These are phyloP conservation scores for Hanseniaspora guilliermondii DNA, from an alignment of 805 yeast genomes.

Conservation along the genomic window DNA sequence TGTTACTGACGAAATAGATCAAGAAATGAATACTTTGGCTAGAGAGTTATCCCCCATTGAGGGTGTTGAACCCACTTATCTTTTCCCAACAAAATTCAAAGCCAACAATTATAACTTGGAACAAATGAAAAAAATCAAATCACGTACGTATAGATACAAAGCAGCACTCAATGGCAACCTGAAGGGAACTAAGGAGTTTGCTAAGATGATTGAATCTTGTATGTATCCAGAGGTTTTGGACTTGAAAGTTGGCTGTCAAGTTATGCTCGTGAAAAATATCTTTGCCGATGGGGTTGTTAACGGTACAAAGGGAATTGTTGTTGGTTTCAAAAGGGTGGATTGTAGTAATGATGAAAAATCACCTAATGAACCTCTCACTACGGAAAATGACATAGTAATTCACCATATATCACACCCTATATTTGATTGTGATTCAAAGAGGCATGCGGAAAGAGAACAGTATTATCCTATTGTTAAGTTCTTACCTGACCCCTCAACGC, in stretches of 20 bases:
- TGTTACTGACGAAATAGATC: conserved; percentile 38
- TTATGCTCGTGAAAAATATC: conserved; percentile 62
- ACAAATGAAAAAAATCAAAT: conserved; percentile 37
- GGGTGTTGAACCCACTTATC: conserved; percentile 61
- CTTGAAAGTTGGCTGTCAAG: conserved; percentile 65
- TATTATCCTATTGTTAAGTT: conserved; percentile 68
- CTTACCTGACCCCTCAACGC: conserved; percentile 29
- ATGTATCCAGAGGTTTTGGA: conserved; percentile 42
- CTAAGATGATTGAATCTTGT: conserved; percentile 33
- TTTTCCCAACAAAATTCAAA: conserved; percentile 64
- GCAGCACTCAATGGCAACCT: conserved; percentile 46
- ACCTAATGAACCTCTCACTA: not conserved
- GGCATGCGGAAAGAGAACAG: too few relatives aligned
- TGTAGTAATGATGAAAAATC: not conserved
- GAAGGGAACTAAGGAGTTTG: conserved; percentile 23
- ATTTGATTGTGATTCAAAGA: too few relatives aligned
- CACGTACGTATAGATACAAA: conserved; percentile 32
- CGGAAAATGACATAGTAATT: not conserved
- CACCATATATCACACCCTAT: too few relatives aligned
- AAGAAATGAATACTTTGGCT: conserved; percentile 38
- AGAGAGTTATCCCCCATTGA: conserved; percentile 40
- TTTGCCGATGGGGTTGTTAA: conserved; percentile 60
- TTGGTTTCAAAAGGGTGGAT: conserved; percentile 32
- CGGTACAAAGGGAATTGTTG: conserved; percentile 63
- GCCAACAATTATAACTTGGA: conserved; percentile 53